Conservation (phyloP, 805 yeast species). For the Cyberlindnera suaveolens region DNA sequence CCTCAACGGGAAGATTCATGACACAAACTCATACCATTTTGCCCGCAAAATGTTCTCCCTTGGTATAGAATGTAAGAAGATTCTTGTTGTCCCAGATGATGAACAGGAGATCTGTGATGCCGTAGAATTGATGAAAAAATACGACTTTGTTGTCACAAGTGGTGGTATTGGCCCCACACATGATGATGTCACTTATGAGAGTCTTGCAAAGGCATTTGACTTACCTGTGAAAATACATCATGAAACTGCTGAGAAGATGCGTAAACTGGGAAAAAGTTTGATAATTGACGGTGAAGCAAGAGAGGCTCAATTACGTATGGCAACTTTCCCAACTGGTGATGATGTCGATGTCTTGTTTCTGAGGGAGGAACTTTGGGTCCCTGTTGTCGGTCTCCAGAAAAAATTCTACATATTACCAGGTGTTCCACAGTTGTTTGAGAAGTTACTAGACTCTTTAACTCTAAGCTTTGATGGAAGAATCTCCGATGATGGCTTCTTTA, state of each 20-base stretch:
- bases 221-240: conserved; percentile 46
- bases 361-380: conserved; percentile 69
- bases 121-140: conserved; percentile 39
- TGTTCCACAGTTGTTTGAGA: conserved; percentile 66
- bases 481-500: conserved; percentile 21
- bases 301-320: conserved; percentile 71
- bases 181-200: conserved; percentile 80
- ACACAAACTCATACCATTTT: conserved; percentile 69
- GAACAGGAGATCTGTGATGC: conserved; percentile 54
- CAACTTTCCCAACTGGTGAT: conserved; percentile 51
- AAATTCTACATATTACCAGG: conserved; percentile 78
- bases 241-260: conserved; percentile 58
- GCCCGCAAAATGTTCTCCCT: conserved; percentile 63
- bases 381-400: conserved; percentile 61
- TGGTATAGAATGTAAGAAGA: conserved; percentile 60
- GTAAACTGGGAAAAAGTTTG: conserved; percentile 34
- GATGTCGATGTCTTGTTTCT: conserved; percentile 42
- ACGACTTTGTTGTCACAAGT: conserved; percentile 44
- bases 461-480: conserved; percentile 32
- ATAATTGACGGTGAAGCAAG: conserved; percentile 37
- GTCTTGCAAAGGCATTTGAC: conserved; percentile 60
- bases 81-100: conserved; percentile 76
- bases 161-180: conserved; percentile 82
- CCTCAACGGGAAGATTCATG: conserved; percentile 76
- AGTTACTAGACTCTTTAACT: conserved; percentile 41